A percentile compares a stretch with the other conserved stretches of the same genome.
phyloP scores from a whole-genome alignment of 2,329 filamentous ascomycete species.

The Apiospora koreana region DNA sequence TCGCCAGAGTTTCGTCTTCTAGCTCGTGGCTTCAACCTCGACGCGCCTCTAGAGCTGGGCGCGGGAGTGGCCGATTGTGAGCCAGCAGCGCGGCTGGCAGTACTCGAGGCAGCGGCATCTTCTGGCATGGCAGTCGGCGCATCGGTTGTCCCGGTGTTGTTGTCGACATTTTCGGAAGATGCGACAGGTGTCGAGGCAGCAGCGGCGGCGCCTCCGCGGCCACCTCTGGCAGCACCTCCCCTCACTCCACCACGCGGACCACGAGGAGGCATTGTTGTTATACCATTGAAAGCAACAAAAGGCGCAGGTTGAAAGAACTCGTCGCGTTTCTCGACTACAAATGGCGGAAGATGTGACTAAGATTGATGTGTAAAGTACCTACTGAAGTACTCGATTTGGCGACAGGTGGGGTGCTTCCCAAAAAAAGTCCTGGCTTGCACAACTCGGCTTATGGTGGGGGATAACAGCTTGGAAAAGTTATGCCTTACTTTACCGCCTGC shows the following conservation, averaged over 20 bases:
- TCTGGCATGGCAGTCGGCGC: neutral
- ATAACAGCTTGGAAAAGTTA: neutral
- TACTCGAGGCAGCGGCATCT: neutral
- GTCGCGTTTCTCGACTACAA: neutral
- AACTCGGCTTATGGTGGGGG: neutral
- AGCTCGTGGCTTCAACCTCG: conserved; percentile 45
- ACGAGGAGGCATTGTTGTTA: conserved; percentile 17
- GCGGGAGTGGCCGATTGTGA: conserved; percentile 34
- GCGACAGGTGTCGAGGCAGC: neutral
- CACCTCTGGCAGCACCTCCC: conserved; percentile 14
- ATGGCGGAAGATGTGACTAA: neutral
- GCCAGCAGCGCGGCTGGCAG: neutral
- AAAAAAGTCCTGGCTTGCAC: neutral
- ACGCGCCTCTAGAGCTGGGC: conserved; percentile 25
- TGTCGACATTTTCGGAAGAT: neutral
- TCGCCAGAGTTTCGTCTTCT: conserved; percentile 52
- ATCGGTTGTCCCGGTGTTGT: neutral
- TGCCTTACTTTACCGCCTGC: conserved; percentile 2
- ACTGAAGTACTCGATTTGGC: neutral
- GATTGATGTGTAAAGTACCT: neutral
- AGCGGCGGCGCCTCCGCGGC: conserved; percentile 7
- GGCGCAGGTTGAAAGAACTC: neutral
- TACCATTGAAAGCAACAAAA: conserved; percentile 12
- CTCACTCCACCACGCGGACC: conserved; percentile 17
- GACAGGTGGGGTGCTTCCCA: conserved; percentile 1